Evolutionary conservation across 352 stramenopile genomes (phyloP), one percentile per base, ranked within the genome.

Genomic region (Globisporangium mamillatum): DNA sequence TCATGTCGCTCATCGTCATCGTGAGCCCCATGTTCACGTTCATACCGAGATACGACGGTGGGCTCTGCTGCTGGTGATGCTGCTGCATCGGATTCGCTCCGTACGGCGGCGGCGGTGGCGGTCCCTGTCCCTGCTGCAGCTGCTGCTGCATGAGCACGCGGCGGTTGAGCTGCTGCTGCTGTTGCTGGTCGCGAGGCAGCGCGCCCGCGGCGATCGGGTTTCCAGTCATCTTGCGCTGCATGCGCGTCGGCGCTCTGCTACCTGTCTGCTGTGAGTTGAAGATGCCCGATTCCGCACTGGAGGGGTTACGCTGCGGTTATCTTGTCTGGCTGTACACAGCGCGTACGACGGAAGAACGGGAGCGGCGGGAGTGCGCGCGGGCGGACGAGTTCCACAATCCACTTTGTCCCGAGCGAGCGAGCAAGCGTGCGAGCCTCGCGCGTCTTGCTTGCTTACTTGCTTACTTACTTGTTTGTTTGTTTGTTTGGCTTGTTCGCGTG

Each of bases 1-100:
- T 71, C 70, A 76, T 75, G 64, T 62, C 66, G 60, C 61, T 67
- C 69, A 75, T 76, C 10, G 68, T 62, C 63, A 82, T 73, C 4
- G 48, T 61, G 34, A 70, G 46, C 0, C 73, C 64, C 12, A 73
- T 56, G 29, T 74, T 64, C 14, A 57, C 44, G 25, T 54, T 59
- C 53, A 72, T 72, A 68, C 48, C 69, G 22, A 75, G 22, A 58
- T 76, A 84, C 50, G 50, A 67, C 44, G 69, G 54, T 24, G 56
- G 24, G 3, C 61, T 70, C 32, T 74, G 71, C 20, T 67, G 69
- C 10, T 74, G 67, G 46, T 59, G 63, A 3, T 66, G 58, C 9
- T 59, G 52, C 8, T 60, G 62, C 63, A 68, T 68, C 20, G 36
- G 65, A 36, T 29, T 65, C 36, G 41, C 24, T 1, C 14, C 44